Evolutionary conservation across 352 stramenopile genomes (phyloP).

Genomic region (Pythium aphanidermatum): DNA sequence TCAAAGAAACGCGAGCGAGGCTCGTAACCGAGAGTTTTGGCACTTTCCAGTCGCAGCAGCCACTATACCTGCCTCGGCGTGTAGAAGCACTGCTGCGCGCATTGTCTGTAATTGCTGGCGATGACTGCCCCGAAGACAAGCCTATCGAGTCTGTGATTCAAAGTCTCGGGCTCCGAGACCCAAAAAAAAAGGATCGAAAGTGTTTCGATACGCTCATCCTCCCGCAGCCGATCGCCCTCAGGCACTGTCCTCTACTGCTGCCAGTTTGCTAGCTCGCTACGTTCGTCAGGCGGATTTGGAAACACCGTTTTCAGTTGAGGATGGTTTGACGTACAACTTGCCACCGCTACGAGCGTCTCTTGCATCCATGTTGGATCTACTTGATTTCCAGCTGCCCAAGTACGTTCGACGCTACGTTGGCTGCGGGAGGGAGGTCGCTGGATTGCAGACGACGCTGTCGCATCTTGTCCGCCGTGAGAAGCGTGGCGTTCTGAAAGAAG

Average conservation of each 20-base stretch:
- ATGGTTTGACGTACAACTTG: not conserved
- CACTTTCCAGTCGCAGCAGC: no score
- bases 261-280: not conserved
- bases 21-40: constrained; percentile 2
- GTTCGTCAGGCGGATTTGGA: not conserved
- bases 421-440: not conserved
- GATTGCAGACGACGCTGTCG: constrained; percentile 2
- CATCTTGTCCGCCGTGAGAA: no score
- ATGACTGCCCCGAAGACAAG: no score
- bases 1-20: constrained; percentile 1
- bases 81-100: not conserved
- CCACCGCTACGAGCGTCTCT: not conserved
- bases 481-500: no score
- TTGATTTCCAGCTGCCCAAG: not conserved
- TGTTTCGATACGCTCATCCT: constrained; percentile 1
- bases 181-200: no score
- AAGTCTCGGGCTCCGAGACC: no score
- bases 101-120: no score
- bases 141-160: no score
- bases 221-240: constrained; percentile 3
- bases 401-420: not conserved
- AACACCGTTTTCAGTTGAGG: not conserved
- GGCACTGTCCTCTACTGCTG: no score
- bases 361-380: not conserved
- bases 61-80: no score